Base-by-base conservation (phyloP, 164 flowering plant species). In the Saururus chinensis region DNA sequence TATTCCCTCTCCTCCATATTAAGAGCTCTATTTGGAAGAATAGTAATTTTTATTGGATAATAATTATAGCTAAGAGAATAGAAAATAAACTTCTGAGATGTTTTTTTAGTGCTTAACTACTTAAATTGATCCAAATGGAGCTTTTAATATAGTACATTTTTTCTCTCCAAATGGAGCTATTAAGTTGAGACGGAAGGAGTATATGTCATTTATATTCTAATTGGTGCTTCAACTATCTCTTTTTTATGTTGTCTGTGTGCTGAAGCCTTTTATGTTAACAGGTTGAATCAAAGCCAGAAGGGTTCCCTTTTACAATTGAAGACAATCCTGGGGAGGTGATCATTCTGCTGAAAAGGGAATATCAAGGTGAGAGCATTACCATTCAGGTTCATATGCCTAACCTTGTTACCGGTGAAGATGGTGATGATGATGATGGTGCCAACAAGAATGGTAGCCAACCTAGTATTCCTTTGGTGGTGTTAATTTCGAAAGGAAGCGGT, bases 331-430 rank as follows among this genome's bases (percentile, higher is more conserved):
- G 92, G 40, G 63, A 65, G 19, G 81, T 76, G 59, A 84, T 79
- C 17, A 57, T 93, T 42, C 62, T 80, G 0, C 69, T 93, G 62
- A 75, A 65, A 61, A 82, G 96, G 68, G 76, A 80, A 22, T 87
- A 81, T 48, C 70, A 81, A 17, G 91, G 80, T 42, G 97, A 93
- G 74, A 68, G 45, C 30, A 81, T 93, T 51, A 75, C 61, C 42
- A 88, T 90, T 53, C 91, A 79, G 64, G 99, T 93, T 70, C 76
- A 83, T 67, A 84, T 83, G 88, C 85, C 95, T 53, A 73, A 73
- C 73, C 81, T 85, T 67, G 82, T 82, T 17, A 77, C 85, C 13
- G 87, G 81, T 26, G 81, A 79, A 9, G 79, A 67, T 10, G 74
- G 74, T 1, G 73, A 62, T 40, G 78, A 61, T 35, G 78, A 74